Evolutionary conservation across 2,329 filamentous ascomycete genomes (phyloP).

Genomic region (Claviceps lovelessii): DNA sequence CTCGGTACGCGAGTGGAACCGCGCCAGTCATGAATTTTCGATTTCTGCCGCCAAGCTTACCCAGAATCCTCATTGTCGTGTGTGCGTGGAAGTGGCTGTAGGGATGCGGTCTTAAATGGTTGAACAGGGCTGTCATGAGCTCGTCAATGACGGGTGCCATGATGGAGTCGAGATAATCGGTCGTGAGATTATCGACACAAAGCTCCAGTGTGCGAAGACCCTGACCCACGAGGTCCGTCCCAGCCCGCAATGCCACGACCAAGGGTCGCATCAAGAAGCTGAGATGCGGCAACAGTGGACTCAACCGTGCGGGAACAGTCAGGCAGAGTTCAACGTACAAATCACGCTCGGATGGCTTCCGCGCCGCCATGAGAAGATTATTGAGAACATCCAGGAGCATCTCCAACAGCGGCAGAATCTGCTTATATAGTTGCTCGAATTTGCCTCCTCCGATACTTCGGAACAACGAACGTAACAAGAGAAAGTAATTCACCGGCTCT

Average conservation of each 20-base stretch:
- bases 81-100: conserved; percentile 97
- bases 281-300: conserved; percentile 85
- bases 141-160: conserved; percentile 99
- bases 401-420: conserved; percentile 87
- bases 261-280: conserved; percentile 95
- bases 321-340: conserved; percentile 94
- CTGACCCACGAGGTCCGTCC: conserved; percentile 87
- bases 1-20: conserved; percentile 66
- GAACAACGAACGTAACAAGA: conserved; percentile 82
- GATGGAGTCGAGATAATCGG: conserved; percentile 94
- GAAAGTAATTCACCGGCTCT: conserved; percentile 97
- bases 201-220: conserved; percentile 85
- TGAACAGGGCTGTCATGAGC: conserved; percentile 92
- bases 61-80: conserved; percentile 92
- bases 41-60: conserved; percentile 90
- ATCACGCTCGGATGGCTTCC: conserved; percentile 81
- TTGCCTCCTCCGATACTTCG: conserved; percentile 92
- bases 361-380: conserved; percentile 77
- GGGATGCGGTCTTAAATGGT: conserved; percentile 82
- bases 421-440: conserved; percentile 96
- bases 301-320: conserved; percentile 85
- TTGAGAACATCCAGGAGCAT: conserved; percentile 97
- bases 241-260: conserved; percentile 84
- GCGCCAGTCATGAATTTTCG: conserved; percentile 89
- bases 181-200: conserved; percentile 94